phyloP scores from a whole-genome alignment of 225 moss, liverwort and hornwort genomes.

The Pseudoscleropodium purum region DNA sequence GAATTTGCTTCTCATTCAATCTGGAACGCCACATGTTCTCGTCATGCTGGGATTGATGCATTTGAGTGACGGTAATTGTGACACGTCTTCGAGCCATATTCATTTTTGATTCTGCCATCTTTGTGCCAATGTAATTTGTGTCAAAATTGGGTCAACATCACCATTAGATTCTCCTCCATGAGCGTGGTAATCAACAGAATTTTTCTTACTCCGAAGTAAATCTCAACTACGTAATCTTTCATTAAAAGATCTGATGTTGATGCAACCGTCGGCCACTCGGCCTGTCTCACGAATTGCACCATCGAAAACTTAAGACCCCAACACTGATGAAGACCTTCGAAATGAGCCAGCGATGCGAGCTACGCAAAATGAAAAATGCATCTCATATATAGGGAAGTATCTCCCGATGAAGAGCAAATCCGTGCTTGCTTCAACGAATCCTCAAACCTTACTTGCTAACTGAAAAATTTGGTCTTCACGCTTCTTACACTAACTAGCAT shows the following conservation, averaged over 20 bases:
- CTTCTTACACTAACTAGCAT: slow-evolving; percentile 4
- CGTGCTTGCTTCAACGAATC: neutral
- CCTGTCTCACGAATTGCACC: neutral
- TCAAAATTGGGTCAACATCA: neutral
- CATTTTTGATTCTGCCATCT: neutral
- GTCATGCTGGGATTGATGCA: neutral
- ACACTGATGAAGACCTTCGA: neutral
- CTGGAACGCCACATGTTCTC: neutral
- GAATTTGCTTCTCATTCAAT: neutral
- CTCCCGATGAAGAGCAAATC: slow-evolving; percentile 2
- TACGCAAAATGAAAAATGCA: neutral
- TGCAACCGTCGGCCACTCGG: neutral
- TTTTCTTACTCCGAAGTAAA: neutral
- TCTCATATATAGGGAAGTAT: slow-evolving; percentile 10
- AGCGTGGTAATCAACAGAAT: no score
- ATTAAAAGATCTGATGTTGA: neutral
- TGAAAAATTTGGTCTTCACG: neutral
- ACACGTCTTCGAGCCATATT: neutral
- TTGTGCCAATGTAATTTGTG: neutral
- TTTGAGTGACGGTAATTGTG: neutral
- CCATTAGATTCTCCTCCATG: neutral
- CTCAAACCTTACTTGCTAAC: neutral
- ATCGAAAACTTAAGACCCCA: neutral
- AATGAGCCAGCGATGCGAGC: neutral
- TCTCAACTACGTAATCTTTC: neutral